phyloP scores from a whole-genome alignment of 2,329 filamentous ascomycete genomes.

The Cladosporium austrohemisphaericum region DNA sequence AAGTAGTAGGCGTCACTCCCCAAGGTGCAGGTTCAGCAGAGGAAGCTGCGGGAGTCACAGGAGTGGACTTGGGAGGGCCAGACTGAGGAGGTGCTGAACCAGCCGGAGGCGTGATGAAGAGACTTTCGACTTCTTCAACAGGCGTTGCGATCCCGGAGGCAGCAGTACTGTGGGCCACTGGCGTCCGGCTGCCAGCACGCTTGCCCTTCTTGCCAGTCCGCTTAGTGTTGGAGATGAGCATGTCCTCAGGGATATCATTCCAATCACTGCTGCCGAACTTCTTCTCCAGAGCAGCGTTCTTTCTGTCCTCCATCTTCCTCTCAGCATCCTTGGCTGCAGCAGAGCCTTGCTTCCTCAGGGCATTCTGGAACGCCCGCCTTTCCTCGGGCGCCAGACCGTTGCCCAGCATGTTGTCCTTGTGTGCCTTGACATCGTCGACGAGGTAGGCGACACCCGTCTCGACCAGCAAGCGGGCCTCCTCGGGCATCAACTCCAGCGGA shows the following conservation, averaged over 20 bases:
- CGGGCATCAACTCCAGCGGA: constrained; percentile 83
- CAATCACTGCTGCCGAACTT: constrained; percentile 37
- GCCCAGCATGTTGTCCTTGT: constrained; percentile 59
- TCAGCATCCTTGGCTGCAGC: constrained; percentile 46
- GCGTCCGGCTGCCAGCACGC: constrained; percentile 17
- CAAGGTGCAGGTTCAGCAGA: constrained; percentile 20
- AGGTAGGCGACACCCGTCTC: constrained; percentile 73
- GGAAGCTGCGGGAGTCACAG: constrained; percentile 18
- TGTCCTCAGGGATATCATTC: constrained; percentile 36
- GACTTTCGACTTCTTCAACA: constrained; percentile 26
- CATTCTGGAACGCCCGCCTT: constrained; percentile 58
- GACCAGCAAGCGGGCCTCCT: constrained; percentile 80
- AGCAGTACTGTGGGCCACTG: constrained; percentile 10
- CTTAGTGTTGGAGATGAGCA: constrained; percentile 25
- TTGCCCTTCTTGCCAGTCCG: constrained; percentile 19
- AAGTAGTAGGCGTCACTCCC: constrained; percentile 49
- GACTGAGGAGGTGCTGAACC: constrained; percentile 17
- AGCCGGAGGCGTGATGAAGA: constrained; percentile 27
- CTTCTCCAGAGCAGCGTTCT: constrained; percentile 49
- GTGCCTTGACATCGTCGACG: constrained; percentile 72
- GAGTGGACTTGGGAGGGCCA: background rate
- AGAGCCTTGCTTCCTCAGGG: constrained; percentile 53
- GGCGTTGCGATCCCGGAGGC: constrained; percentile 14
- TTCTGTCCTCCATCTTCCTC: constrained; percentile 48
- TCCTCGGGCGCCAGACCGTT: constrained; percentile 51